These are phyloP conservation scores for Fraxinus anomala DNA, from an alignment of 257 asterid species.

Conservation along the genomic window DNA sequence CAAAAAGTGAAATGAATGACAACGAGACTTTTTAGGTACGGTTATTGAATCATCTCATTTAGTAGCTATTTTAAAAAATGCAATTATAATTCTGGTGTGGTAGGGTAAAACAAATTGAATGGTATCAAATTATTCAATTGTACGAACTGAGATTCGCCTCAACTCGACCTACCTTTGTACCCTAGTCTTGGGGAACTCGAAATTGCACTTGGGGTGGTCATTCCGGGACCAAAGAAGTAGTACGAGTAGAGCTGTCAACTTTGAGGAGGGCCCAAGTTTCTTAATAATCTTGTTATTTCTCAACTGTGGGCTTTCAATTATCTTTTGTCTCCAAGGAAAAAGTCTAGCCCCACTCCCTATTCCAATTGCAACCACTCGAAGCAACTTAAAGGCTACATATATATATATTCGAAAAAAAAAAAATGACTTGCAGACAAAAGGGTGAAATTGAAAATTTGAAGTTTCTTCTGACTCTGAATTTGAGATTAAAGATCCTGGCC, in stretches of 20 bases:
- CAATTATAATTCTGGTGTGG: neutral
- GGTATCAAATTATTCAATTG: neutral
- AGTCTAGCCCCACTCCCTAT: neutral
- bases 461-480: too few relatives aligned
- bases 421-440: too few relatives aligned
- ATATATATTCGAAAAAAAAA: too few relatives aligned
- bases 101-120: neutral
- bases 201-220: conserved; percentile 9
- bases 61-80: too few relatives aligned
- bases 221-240: conserved; percentile 20
- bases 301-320: conserved; percentile 35
- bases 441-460: too few relatives aligned
- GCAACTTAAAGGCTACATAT: too few relatives aligned
- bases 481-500: too few relatives aligned
- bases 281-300: neutral
- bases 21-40: too few relatives aligned
- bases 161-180: neutral
- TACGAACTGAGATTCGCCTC: neutral
- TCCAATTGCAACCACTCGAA: neutral
- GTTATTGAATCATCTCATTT: too few relatives aligned
- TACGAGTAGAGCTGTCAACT: conserved; percentile 11
- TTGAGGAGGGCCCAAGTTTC: conserved; percentile 24
- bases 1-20: too few relatives aligned
- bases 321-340: conserved; percentile 19
- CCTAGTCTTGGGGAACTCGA: neutral